Evolutionary conservation across 148 eudicot species (phyloP), one percentile per base, ranked within the genome.

Genomic region (Agrostemma githago): DNA sequence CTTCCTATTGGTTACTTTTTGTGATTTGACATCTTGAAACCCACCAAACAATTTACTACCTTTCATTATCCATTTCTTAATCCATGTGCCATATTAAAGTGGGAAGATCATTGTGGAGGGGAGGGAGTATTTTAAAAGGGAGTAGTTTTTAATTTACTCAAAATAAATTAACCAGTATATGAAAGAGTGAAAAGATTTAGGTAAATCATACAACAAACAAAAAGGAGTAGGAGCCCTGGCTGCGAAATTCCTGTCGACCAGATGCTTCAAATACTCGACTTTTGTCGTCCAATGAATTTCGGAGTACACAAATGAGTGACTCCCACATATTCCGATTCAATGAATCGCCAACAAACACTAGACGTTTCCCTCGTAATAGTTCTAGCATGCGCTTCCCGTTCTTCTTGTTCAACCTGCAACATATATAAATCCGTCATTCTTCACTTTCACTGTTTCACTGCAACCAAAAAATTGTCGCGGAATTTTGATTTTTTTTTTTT

Each of bases 321-420:
- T 89, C 92, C 97, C 97, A 92, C 97, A 89, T 92, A 77, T 92
- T 92, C 78, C 92, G 88, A 75, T 89, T 92, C 81, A 92, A 62
- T n/a, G 97, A 92, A 78, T 92, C 97, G 46, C 97, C 97, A 38
- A 92, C 92, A 65, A 79, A 86, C 3, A 89, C 97, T 21, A 92
- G 70, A 39, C 90, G 85, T 81, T 92, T 89, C 68, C 92, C 97
- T 79, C 84, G 84, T 76, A 86, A 79, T 73, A 92, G 48, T 71
- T 85, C 85, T 88, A 89, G 65, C 88, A 91, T 78, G 62, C 80
- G 72, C 4, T 64, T 79, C 10, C 88, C 93, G 79, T 86, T 82
- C 4, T 64, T 79, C 10, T 88, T 92, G 79, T 86, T 82, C 82
- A 89, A 82, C 81, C 97, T 91, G 80, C 72, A 70, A 43, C 38